Conservation (phyloP, 805 yeast genomes). For the Phaffomyces antillensis region DNA sequence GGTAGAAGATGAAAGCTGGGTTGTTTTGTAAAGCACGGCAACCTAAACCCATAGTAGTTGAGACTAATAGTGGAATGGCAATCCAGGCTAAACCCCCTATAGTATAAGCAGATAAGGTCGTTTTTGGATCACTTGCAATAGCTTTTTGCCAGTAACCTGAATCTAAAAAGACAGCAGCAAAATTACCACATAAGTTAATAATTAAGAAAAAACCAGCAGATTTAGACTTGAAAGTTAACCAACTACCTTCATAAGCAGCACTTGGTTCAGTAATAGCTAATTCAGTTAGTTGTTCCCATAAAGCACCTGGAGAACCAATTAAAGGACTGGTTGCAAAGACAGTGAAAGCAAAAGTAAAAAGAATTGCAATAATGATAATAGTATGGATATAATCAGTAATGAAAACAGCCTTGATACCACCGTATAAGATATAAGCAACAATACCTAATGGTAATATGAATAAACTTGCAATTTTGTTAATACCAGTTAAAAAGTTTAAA, state of each 20-base stretch:
- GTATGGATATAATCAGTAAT: conserved; percentile 79
- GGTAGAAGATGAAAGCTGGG: conserved; percentile 76
- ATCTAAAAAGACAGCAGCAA: conserved; percentile 83
- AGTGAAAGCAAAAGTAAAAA: conserved; percentile 74
- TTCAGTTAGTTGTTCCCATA: conserved; percentile 65
- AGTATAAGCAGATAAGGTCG: conserved; percentile 82
- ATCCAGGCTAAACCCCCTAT: conserved; percentile 90
- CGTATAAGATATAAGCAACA: conserved; percentile 64
- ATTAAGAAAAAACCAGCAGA: conserved; percentile 87
- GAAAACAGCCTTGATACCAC: conserved; percentile 80
- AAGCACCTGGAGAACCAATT: conserved; percentile 76
- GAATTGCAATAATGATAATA: conserved; percentile 67
- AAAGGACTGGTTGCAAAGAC: conserved; percentile 62
- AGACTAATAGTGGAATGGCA: conserved; percentile 77
- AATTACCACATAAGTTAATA: conserved; percentile 82
- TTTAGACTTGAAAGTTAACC: conserved; percentile 78
- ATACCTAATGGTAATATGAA: conserved; percentile 79
- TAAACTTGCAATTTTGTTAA: conserved; percentile 75
- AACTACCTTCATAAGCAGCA: conserved; percentile 74
- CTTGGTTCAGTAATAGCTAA: conserved; percentile 59
- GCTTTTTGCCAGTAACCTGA: conserved; percentile 89
- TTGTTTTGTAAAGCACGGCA: conserved; percentile 64
- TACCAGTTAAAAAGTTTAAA: conserved; percentile 73
- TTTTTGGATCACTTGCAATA: conserved; percentile 75
- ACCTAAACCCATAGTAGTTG: conserved; percentile 85